phyloP scores from a whole-genome alignment of 1,284 basidiomycete species.

The Termitomyces sp. region DNA sequence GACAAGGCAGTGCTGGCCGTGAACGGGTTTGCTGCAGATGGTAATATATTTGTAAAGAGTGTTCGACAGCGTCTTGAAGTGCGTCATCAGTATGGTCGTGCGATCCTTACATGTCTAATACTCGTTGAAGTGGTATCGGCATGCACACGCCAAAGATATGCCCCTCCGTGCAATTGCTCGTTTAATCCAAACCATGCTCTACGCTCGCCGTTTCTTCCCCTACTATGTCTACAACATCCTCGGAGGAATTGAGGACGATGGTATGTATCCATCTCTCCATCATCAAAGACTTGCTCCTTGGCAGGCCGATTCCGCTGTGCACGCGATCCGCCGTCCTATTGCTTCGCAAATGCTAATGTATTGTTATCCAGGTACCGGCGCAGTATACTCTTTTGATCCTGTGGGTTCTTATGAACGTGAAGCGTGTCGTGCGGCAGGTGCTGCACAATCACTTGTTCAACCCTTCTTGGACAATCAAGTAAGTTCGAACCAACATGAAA shows the following conservation, averaged over 20 bases:
- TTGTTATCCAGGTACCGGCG: constrained; percentile 67
- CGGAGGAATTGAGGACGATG: constrained; percentile 90
- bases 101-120: constrained; percentile 10
- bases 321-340: constrained; percentile 1
- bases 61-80: constrained; percentile 92
- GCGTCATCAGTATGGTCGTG: constrained; percentile 17
- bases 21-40: constrained; percentile 93
- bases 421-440: constrained; percentile 89
- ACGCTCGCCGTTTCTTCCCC: constrained; percentile 91
- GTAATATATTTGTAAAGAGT: constrained; percentile 93
- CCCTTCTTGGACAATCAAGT: constrained; percentile 97
- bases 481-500: constrained; percentile 27
- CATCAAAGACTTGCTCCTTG: constrained; percentile 4
- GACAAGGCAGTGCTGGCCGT: constrained; percentile 89
- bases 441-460: constrained; percentile 86
- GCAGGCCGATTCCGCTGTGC: constrained; percentile 14
- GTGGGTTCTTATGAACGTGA: constrained; percentile 95
- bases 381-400: constrained; percentile 96
- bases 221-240: constrained; percentile 96
- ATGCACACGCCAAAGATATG: constrained; percentile 93
- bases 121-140: constrained; percentile 79
- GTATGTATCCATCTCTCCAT: constrained; percentile 42
- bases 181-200: constrained; percentile 94
- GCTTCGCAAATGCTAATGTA: constrained; percentile 12
- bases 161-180: constrained; percentile 87